Conservation (phyloP, 139 green algal species). For the Prasinococcaceae sp. region DNA sequence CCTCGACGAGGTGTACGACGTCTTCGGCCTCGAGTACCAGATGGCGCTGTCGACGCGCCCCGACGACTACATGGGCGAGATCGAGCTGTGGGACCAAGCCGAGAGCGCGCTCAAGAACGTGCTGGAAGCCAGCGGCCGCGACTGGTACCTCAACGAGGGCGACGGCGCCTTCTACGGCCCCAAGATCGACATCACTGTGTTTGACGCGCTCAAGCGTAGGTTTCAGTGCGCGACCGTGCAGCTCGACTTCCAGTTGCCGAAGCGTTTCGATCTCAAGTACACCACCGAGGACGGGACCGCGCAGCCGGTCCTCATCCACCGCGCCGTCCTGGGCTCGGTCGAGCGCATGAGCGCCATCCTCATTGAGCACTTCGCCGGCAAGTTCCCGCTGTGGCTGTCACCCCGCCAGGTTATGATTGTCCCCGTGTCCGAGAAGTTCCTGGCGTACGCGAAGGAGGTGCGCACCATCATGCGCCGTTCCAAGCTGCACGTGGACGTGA, state of each 20-base stretch:
- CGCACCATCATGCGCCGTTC: constrained; percentile 33
- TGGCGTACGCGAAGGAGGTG: constrained; percentile 64
- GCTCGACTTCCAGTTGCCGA: constrained; percentile 96
- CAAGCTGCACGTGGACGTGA: constrained; percentile 58
- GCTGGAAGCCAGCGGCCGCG: constrained; percentile 56
- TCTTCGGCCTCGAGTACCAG: constrained; percentile 86
- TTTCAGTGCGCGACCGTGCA: constrained; percentile 93
- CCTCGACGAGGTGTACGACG: constrained; percentile 78
- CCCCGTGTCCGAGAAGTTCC: constrained; percentile 61
- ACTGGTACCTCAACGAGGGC: constrained; percentile 69
- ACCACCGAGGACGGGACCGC: constrained; percentile 31
- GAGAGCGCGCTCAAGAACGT: constrained; percentile 67
- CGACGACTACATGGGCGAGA: constrained; percentile 63
- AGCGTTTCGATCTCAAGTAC: constrained; percentile 69
- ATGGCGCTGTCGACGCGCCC: constrained; percentile 76
- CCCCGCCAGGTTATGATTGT: constrained; percentile 92
- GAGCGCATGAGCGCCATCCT: constrained; percentile 99
- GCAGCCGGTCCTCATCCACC: constrained; percentile 89
- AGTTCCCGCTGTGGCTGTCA: constrained; percentile 94
- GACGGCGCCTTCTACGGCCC: constrained; percentile 97
- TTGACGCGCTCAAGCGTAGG: constrained; percentile 73
- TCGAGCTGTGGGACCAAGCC: constrained; percentile 80
- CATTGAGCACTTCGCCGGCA: constrained; percentile 92
- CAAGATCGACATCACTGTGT: constrained; percentile 93
- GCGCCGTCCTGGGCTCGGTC: constrained; percentile 83